Conservation (phyloP, 2,329 filamentous ascomycete genomes). For the Lasiodiplodia gonubiensis region DNA sequence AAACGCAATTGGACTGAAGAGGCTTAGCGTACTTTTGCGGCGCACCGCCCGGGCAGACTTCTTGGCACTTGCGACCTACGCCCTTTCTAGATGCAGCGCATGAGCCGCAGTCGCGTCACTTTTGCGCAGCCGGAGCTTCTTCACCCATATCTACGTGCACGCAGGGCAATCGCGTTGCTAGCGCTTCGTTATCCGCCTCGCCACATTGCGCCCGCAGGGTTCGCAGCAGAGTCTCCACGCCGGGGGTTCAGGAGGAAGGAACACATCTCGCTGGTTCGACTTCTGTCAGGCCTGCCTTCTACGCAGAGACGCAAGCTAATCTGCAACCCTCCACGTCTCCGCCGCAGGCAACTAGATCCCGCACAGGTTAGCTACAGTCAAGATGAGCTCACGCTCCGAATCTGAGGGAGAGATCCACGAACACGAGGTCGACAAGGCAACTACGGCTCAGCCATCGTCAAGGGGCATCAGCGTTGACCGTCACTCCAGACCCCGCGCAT, state of each 20-base stretch:
- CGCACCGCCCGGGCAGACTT: slow-evolving; percentile 22
- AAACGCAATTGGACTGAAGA: too few species aligned
- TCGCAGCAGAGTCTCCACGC: not conserved
- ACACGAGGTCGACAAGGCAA: slow-evolving; percentile 72
- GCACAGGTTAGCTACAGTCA: slow-evolving; percentile 10
- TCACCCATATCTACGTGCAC: not conserved
- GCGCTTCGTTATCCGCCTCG: not conserved
- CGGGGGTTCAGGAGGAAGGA: slow-evolving; percentile 23
- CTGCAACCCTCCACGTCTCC: slow-evolving; percentile 9
- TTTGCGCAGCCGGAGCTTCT: not conserved
- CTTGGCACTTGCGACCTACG: slow-evolving; percentile 5
- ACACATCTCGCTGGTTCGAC: slow-evolving; percentile 28
- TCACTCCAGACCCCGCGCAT: slow-evolving; percentile 67
- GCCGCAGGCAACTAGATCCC: slow-evolving; percentile 4
- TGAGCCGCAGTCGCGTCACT: slow-evolving; percentile 13
- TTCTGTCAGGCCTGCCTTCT: slow-evolving; percentile 29
- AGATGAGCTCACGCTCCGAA: slow-evolving; percentile 61
- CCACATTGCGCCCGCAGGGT: slow-evolving; percentile 1
- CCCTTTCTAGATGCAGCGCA: not conserved
- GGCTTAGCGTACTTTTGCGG: too few species aligned
- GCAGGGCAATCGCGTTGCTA: slow-evolving; percentile 5
- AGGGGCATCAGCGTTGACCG: slow-evolving; percentile 89
- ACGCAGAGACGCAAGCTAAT: slow-evolving; percentile 28
- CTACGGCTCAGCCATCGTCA: slow-evolving; percentile 75
- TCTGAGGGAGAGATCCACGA: slow-evolving; percentile 89